A percentile compares a stretch with the other conserved stretches of the same genome.
phyloP scores from a whole-genome alignment of 2,329 filamentous ascomycete genomes.

The Neonectria hederae region DNA sequence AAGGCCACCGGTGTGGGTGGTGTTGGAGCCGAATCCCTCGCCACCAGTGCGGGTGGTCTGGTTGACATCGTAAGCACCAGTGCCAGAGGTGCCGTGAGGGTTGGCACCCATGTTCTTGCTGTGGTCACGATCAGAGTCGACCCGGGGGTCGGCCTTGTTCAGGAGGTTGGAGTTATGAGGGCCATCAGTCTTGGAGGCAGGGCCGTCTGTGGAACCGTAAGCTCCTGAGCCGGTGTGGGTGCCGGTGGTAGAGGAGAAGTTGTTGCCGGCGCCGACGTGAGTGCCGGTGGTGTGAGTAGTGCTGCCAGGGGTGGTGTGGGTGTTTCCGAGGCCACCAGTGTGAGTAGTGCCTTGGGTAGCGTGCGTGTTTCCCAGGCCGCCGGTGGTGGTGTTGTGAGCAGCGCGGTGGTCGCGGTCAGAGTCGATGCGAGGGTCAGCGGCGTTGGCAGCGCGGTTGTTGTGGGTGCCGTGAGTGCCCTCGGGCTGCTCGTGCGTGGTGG shows the following conservation, averaged over 20 bases:
- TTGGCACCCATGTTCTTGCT: constrained; percentile 46
- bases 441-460: constrained; percentile 49
- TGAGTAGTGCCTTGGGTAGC: constrained; percentile 7
- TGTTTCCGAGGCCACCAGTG: not conserved
- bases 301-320: not conserved
- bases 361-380: constrained; percentile 4
- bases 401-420: constrained; percentile 57
- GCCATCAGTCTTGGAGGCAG: constrained; percentile 47
- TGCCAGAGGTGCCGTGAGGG: constrained; percentile 44
- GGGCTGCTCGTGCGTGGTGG: constrained; percentile 27
- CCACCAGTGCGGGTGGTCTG: constrained; percentile 48
- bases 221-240: constrained; percentile 13
- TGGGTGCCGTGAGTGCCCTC: constrained; percentile 36
- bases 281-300: constrained; percentile 8
- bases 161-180: constrained; percentile 56
- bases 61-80: constrained; percentile 44
- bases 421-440: constrained; percentile 61
- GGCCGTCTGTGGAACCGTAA: constrained; percentile 28
- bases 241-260: not conserved
- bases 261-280: not conserved
- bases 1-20: constrained; percentile 23
- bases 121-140: constrained; percentile 62
- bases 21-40: constrained; percentile 40
- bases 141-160: constrained; percentile 64
- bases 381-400: constrained; percentile 34